Evolutionary conservation across 1,284 basidiomycete genomes (phyloP).

Genomic region (Coniferiporia sulphurascens): DNA sequence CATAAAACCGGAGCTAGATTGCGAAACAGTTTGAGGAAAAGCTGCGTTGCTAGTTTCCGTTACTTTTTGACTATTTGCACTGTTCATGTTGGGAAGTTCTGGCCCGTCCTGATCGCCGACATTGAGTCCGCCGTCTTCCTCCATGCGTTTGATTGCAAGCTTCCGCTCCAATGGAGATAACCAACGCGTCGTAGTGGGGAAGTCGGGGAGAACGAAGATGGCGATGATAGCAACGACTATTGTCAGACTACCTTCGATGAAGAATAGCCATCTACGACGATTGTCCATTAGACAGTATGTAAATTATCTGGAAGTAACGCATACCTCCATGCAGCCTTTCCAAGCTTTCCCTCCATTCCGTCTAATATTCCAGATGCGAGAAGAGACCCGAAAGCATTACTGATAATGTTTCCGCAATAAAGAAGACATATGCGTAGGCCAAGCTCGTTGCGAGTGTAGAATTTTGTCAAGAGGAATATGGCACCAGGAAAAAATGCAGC

Average conservation of each 20-base stretch:
- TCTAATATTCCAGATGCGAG: conserved; percentile 43
- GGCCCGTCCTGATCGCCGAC: conserved; percentile 23
- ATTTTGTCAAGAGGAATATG: conserved; percentile 24
- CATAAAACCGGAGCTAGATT: conserved; percentile 25
- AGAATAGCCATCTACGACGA: conserved; percentile 21
- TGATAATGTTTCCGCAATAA: conserved; percentile 43
- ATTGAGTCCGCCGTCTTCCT: conserved; percentile 39
- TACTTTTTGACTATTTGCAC: conserved; percentile 23
- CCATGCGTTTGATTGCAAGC: conserved; percentile 38
- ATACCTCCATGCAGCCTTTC: conserved; percentile 37
- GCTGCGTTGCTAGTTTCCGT: background rate
- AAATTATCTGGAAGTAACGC: background rate
- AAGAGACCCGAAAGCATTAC: conserved; percentile 48
- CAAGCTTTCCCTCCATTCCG: conserved; percentile 44
- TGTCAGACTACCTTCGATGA: conserved; percentile 11
- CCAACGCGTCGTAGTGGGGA: conserved; percentile 26
- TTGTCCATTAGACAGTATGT: conserved; percentile 19
- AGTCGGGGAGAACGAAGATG: conserved; percentile 39
- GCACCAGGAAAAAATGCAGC: conserved; percentile 25
- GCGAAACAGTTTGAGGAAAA: background rate
- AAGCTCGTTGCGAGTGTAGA: conserved; percentile 22
- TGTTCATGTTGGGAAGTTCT: conserved; percentile 21
- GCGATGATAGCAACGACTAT: conserved; percentile 16
- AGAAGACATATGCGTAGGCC: conserved; percentile 33
- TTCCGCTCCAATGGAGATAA: conserved; percentile 30